Percentiles rank a stretch among this genome's conserved stretches.
phyloP scores from a whole-genome alignment of 192 early-diverging fungal genomes.

The Entomortierella lignicola region DNA sequence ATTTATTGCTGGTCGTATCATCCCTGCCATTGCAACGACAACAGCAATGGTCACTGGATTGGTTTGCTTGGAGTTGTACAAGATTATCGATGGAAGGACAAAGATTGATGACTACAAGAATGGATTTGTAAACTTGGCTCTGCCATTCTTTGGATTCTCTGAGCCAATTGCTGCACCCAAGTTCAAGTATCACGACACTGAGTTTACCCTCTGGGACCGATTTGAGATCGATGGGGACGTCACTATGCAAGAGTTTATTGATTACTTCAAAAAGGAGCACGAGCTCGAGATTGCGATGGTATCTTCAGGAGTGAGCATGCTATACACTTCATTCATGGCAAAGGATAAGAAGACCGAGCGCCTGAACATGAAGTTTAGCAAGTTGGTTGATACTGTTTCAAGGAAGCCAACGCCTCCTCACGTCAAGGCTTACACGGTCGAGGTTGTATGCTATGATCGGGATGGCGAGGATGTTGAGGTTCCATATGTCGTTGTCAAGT shows the following conservation, averaged over 20 bases:
- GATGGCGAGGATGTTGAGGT: slow-evolving; percentile 93
- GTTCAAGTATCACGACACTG: slow-evolving; percentile 85
- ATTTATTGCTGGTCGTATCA: slow-evolving; percentile 92
- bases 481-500: slow-evolving; percentile 52
- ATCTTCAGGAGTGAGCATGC: slow-evolving; percentile 90
- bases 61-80: slow-evolving; percentile 97
- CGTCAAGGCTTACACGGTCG: slow-evolving; percentile 86
- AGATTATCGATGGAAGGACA: slow-evolving; percentile 81
- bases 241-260: slow-evolving; percentile 91
- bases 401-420: slow-evolving; percentile 90
- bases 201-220: slow-evolving; percentile 96
- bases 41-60: slow-evolving; percentile 97
- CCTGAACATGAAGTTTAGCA: slow-evolving; percentile 84
- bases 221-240: slow-evolving; percentile 88
- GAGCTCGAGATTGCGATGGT: slow-evolving; percentile 94
- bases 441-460: slow-evolving; percentile 88
- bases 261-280: slow-evolving; percentile 84
- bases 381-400: slow-evolving; percentile 82
- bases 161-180: slow-evolving; percentile 95
- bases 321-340: slow-evolving; percentile 90
- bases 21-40: slow-evolving; percentile 94
- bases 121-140: slow-evolving; percentile 96
- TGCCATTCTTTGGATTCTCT: slow-evolving; percentile 99
- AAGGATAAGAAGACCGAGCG: slow-evolving; percentile 90
- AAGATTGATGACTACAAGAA: slow-evolving; percentile 99